Base-by-base conservation (phyloP, 148 eudicot genomes). In the Polygonum maritimum region DNA sequence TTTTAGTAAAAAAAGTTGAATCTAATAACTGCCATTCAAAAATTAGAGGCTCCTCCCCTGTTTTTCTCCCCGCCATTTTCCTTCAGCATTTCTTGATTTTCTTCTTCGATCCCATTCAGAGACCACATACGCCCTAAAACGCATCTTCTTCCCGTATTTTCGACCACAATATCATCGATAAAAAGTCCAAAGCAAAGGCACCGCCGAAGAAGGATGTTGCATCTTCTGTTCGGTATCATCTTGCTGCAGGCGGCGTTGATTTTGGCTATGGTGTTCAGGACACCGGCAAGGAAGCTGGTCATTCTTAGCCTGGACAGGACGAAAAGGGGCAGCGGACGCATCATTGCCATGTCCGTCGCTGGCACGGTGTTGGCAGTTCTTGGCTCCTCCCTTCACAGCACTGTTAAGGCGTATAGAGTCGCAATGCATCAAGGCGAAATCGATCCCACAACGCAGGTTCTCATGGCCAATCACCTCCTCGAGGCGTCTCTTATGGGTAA, bases 401-500 rank as follows among this genome's bases (percentile, higher is more conserved):
- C 77, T 31, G 10, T 84, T 35, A 62, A 78, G 74, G 84, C 89
- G 81, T 85, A 63, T 51, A 80, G 78, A 14, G 86, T 89, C 19
- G 80, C 82, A 63, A 73, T 76, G 76, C 80, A 76, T 0, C 91
- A 86, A 7, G 87, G 84, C n/a, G 87, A 84, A 69, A 81, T 88
- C 47, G 89, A 81, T 38, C 88, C 97, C 0, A 91, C 94, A 35
- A 91, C 91, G 81, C 98, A 93, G 82, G 79, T 93, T 36, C 81
- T 93, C 41, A 76, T 83, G 60, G 81, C 91, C 26, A 75, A 74
- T 48, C 81, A 87, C 75, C 89, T 67, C 58, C 92, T 93, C 31
- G 87, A 93, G 57, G 90, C 98, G 74, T 91, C 97, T 80, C 94
- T 93, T 21, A 86, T 93, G 97, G 98, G 98, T 93, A 87, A 63